Base-by-base conservation (phyloP, 495 filamentous ascomycete species). In the Xylaria scruposa region DNA sequence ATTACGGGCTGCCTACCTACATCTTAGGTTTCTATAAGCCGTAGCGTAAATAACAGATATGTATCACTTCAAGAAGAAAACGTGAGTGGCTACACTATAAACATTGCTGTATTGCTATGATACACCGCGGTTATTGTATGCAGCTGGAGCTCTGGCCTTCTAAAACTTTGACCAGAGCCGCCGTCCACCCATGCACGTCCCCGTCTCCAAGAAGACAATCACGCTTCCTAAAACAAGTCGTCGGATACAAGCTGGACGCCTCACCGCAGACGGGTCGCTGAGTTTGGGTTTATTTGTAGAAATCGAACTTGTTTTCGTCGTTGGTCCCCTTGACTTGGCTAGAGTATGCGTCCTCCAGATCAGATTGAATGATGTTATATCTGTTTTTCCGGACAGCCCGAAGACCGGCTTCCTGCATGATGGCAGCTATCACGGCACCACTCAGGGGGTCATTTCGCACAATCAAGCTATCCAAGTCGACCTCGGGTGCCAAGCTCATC, bases 391-490 rank as follows among this genome's bases (percentile, higher is more conserved):
- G 88, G 63, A 99, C 97, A 53, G 96, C 96, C 68, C 96, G 89
- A 71, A 99, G 85, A 72, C 96, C 96, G 47, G 96, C 97, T 83
- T 99, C 96, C 82, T 99, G 96, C 96, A 99, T 98, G 80, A 99
- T 97, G 33, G 96, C 96, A 24, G 96, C 96, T 82, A 99, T 99
- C 73, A 98, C 91, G 54, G 96, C 96, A 75, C 96, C 96, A 72
- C 92, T 95, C 72, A 99, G 82, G 1, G 96, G 95, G 81, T 99
- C 96, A 77, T 98, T 99, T 66, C 96, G 90, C 70, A 97, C 93
- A 76, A 99, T 99, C 74, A 99, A 85, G 61, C 91, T 94, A 79
- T 99, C 96, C 59, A 99, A 85, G 79, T 99, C 96, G 47, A 99
- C 96, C 80, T 99, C 96, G 56, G 96, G 96, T 8, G 94, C 92